Conservation (phyloP, 1,284 basidiomycete species). For the Ustilago cynodontis region DNA sequence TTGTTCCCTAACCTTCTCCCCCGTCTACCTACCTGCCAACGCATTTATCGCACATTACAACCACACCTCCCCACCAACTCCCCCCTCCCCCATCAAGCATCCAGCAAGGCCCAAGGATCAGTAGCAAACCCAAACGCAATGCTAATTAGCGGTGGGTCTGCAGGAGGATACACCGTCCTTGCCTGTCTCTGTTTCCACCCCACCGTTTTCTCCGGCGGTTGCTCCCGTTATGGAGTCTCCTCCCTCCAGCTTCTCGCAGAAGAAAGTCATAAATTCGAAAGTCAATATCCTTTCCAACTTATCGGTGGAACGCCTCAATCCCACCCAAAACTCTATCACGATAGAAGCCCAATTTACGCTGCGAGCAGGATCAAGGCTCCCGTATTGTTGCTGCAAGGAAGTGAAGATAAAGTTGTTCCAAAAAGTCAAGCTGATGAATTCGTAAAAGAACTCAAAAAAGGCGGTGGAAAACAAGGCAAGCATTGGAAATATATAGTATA, state of each 20-base stretch:
- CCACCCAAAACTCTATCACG: slow-evolving; percentile 73
- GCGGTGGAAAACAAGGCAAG: slow-evolving; percentile 17
- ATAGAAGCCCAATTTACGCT: slow-evolving; percentile 74
- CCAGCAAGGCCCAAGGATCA: background rate
- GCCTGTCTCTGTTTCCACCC: slow-evolving; percentile 71
- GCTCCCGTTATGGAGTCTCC: slow-evolving; percentile 44
- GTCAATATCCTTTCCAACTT: slow-evolving; percentile 74
- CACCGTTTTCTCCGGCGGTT: slow-evolving; percentile 39
- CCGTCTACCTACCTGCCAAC: slow-evolving; percentile 25
- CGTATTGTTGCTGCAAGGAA: slow-evolving; percentile 75
- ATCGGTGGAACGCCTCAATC: slow-evolving; percentile 75
- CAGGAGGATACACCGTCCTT: slow-evolving; percentile 77
- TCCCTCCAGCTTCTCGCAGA: slow-evolving; percentile 30
- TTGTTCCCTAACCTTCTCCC: slow-evolving; percentile 51
- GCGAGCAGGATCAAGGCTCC: slow-evolving; percentile 74
- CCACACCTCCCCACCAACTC: slow-evolving; percentile 21
- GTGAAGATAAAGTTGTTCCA: slow-evolving; percentile 75
- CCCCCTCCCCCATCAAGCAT: no score
- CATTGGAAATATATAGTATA: slow-evolving; percentile 55
- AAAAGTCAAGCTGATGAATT: slow-evolving; percentile 74
- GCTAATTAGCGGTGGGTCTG: slow-evolving; percentile 69
- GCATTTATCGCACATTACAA: slow-evolving; percentile 37
- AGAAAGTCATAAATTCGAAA: slow-evolving; percentile 79
- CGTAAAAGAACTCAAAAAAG: slow-evolving; percentile 31
- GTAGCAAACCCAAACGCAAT: slow-evolving; percentile 36